Evolutionary conservation across 805 yeast genomes (phyloP), one percentile per base, ranked within the genome.

Genomic region (Pichia nakasei): DNA sequence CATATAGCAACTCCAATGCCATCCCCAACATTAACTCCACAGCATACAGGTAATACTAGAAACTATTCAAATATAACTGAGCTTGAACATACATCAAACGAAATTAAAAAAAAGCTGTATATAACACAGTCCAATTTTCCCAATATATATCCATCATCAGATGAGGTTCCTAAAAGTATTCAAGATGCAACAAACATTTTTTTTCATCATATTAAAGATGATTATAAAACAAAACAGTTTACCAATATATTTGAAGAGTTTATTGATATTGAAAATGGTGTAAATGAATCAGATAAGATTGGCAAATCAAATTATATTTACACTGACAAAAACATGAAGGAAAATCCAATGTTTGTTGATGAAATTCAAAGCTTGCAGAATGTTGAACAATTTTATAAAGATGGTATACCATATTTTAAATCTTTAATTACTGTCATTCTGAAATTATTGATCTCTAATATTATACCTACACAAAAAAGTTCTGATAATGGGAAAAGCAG

Each of bases 1-100:
- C 89, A 84, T 58, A 72, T 87, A 11, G 89, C 96, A 0, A 86
- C 96, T 0, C 96, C 95, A 0, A 84, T 83, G 1, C 93, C 95
- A 3, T 85, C 95, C 0, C 95, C 95, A 0, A 80, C 84, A 0
- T 57, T 71, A 17, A 69, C 77, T 2, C 83, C 85, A 1, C 65
- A 50, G 34, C 63, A 58, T 35, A 60, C 66, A 0, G 65, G 65
- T 2, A 49, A 46, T 11, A 53, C 56, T n/a, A 42, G 52, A 31
- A 53, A 47, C 38, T 52, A 46, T 38, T 54, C 61, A 4, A 55
- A 54, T 33, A 51, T 55, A 5, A 52, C 60, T 3, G 63, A 61
- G 39, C 48, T 54, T 17, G 64, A 58, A n/a, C 59, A 55, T 41
- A 41, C 52, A 3, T 57, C 58, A 35, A 58, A 58, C n/a, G 65